Evolutionary conservation across 2,329 filamentous ascomycete genomes (phyloP).

Genomic region (Hypomyces perniciosus): DNA sequence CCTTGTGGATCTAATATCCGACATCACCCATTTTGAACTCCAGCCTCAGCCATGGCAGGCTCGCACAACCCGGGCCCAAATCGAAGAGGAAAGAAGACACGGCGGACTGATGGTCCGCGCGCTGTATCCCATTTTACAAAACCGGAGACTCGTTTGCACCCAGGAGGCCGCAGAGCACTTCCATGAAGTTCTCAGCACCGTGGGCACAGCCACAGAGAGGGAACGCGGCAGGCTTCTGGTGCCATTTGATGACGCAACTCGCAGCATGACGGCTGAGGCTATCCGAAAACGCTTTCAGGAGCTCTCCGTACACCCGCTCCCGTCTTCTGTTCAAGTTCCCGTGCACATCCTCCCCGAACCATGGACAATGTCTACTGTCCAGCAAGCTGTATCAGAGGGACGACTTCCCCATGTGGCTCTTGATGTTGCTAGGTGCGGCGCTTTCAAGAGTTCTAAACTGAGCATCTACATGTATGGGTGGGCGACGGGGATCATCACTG

Average conservation of each 20-base stretch:
- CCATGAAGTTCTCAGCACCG: constrained; percentile 29
- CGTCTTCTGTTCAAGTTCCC: constrained; percentile 29
- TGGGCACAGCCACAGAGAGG: constrained; percentile 33
- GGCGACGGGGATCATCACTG: constrained; percentile 27
- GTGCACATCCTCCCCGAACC: constrained; percentile 24
- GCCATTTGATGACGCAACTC: constrained; percentile 18
- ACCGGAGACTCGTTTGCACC: constrained; percentile 32
- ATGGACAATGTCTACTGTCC: constrained; percentile 24
- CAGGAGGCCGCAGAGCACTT: constrained; percentile 34
- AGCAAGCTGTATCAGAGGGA: constrained; percentile 19
- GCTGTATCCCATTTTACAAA: constrained; percentile 30
- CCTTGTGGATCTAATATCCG: constrained; percentile 35
- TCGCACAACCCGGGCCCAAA: constrained; percentile 26
- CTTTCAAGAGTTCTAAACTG: constrained; percentile 32
- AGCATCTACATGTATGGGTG: constrained; percentile 37
- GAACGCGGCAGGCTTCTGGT: constrained; percentile 31
- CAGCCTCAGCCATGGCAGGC: constrained; percentile 29
- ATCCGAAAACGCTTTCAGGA: constrained; percentile 25
- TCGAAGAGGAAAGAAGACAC: constrained; percentile 28
- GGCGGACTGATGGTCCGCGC: constrained; percentile 29
- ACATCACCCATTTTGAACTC: constrained; percentile 32
- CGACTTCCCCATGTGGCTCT: constrained; percentile 29
- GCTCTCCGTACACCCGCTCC: constrained; percentile 29
- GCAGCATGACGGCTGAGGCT: constrained; percentile 9
- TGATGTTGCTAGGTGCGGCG: constrained; percentile 26